Conservation (phyloP, 371 early-diverging fungal genomes). For the Mortierella sp. region DNA sequence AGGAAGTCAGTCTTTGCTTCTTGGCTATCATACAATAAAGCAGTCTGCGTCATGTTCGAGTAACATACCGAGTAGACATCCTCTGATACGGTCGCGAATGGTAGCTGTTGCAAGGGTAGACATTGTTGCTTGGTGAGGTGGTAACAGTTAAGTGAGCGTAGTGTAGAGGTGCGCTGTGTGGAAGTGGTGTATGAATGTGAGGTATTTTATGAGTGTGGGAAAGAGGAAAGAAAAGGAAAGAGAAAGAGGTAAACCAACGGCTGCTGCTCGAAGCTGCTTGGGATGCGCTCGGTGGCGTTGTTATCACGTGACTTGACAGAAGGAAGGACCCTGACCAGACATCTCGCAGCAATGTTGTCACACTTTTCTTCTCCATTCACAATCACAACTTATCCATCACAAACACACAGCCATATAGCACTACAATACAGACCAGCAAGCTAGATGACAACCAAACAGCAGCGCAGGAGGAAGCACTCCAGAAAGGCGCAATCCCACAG, state of each 20-base stretch:
- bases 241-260: no score
- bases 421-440: not conserved
- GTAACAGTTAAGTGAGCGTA: not conserved
- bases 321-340: no score
- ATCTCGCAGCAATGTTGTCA: no score
- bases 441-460: constrained; percentile 36
- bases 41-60: not conserved
- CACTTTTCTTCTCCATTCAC: not conserved
- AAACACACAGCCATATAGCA: not conserved
- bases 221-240: not conserved
- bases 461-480: constrained; percentile 48
- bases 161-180: not conserved
- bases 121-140: not conserved
- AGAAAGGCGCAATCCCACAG: constrained; percentile 51
- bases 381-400: not conserved
- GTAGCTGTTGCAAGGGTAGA: constrained; percentile 28
- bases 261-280: no score
- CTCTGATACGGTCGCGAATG: constrained; percentile 43
- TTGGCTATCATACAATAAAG: not conserved
- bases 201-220: not conserved
- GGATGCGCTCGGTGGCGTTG: no score
- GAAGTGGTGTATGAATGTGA: not conserved
- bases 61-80: constrained; percentile 37
- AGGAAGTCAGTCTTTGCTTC: not conserved
- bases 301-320: no score